phyloP scores from a whole-genome alignment of 306 rosid genomes.

The Cucurbita moschata region DNA sequence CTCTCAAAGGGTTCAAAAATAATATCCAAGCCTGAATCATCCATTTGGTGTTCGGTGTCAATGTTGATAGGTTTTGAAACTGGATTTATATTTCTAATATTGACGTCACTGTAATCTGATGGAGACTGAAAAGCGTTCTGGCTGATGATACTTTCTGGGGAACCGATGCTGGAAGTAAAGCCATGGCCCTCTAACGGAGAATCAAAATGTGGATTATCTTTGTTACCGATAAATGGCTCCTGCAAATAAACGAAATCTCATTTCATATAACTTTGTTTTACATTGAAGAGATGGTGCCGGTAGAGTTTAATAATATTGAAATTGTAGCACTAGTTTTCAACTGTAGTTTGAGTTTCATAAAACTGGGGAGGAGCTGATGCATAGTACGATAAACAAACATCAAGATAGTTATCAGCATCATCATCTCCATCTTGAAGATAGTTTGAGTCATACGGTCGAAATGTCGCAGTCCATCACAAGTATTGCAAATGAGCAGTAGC shows the following conservation, averaged over 20 bases:
- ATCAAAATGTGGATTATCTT: slow-evolving; percentile 33
- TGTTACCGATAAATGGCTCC: slow-evolving; percentile 26
- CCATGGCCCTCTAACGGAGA: slow-evolving; percentile 20
- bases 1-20: slow-evolving; percentile 19
- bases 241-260: slow-evolving; percentile 8
- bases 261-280: background rate
- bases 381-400: background rate
- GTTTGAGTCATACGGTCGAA: background rate
- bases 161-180: slow-evolving; percentile 12
- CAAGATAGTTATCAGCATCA: background rate
- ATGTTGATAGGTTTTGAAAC: slow-evolving; percentile 16
- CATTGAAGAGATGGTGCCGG: background rate
- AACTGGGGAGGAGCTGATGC: background rate
- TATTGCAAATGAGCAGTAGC: background rate
- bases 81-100: background rate
- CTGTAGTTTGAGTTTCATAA: background rate
- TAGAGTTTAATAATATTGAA: background rate
- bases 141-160: background rate
- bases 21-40: slow-evolving; percentile 18
- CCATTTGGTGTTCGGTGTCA: slow-evolving; percentile 9
- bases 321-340: background rate
- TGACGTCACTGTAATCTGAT: slow-evolving; percentile 20
- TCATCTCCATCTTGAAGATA: background rate
- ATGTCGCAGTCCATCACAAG: background rate
- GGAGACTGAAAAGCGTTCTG: slow-evolving; percentile 10